Evolutionary conservation across 441 rosid genomes (phyloP).

Genomic region (California macrophylla): DNA sequence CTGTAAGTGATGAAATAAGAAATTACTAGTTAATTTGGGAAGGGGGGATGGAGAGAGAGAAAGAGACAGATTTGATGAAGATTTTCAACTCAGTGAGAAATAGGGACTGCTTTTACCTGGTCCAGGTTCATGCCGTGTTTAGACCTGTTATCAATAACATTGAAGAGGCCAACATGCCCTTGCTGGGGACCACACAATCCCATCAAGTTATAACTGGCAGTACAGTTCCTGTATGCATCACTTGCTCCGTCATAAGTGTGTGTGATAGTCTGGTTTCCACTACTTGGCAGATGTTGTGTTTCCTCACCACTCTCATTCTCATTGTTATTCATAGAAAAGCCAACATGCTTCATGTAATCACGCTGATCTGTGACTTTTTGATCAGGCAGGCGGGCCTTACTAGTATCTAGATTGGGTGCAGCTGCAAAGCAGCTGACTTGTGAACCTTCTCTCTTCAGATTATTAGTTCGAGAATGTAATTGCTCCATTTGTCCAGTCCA

Average conservation of each 20-base stretch:
- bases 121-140: conserved; percentile 19
- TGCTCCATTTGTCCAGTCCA: conserved; percentile 9
- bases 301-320: conserved; percentile 1
- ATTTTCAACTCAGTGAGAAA: background rate
- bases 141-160: conserved; percentile 24
- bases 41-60: too few species aligned
- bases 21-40: background rate
- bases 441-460: conserved; percentile 9
- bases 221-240: conserved; percentile 14
- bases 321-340: background rate
- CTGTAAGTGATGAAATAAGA: conserved; percentile 22
- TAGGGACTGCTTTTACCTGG: conserved; percentile 29
- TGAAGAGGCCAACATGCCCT: conserved; percentile 24
- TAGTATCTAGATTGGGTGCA: background rate
- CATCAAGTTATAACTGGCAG: conserved; percentile 19
- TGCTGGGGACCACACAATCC: conserved; percentile 18
- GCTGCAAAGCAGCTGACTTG: conserved; percentile 8
- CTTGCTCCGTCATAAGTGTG: conserved; percentile 11
- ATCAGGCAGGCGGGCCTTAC: conserved; percentile 6
- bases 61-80: background rate
- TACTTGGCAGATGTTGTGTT: background rate
- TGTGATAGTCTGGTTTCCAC: conserved; percentile 2
- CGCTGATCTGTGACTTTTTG: background rate
- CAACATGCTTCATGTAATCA: background rate
- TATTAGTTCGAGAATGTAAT: background rate